Conservation (phyloP, 805 yeast species). For the Yamadazyma tumulicola region DNA sequence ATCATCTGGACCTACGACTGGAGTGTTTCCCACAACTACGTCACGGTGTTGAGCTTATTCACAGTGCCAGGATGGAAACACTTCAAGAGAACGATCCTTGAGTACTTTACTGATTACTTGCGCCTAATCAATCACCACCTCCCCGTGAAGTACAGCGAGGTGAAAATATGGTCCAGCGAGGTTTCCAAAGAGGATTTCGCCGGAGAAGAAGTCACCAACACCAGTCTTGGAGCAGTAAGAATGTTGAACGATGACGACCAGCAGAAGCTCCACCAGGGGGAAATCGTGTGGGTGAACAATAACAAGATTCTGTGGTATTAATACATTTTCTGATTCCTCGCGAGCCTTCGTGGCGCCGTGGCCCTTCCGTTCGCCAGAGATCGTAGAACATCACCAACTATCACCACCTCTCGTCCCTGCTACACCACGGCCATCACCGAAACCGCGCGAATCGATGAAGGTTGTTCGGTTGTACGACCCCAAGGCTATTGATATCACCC, state of each 20-base stretch:
- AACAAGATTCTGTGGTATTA: conserved; percentile 42
- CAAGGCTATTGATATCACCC: conserved; percentile 32
- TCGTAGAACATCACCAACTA: too few species aligned
- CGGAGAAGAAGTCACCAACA: conserved; percentile 19
- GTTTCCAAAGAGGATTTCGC: conserved; percentile 6
- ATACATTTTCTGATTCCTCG: background rate
- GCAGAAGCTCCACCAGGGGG: conserved; percentile 19
- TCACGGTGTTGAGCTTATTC: conserved; percentile 3
- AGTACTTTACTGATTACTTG: conserved; percentile 10
- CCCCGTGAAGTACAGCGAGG: background rate
- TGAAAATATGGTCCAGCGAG: conserved; percentile 30
- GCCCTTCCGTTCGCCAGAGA: too few species aligned
- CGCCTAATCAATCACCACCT: conserved; percentile 3
- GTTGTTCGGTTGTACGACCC: too few species aligned
- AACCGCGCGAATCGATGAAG: too few species aligned
- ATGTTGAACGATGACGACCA: conserved; percentile 25
- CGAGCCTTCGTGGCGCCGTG: too few species aligned
- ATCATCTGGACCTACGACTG: conserved; percentile 40
- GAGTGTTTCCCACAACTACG: conserved; percentile 1
- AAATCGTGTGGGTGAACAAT: conserved; percentile 39
- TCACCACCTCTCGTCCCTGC: too few species aligned
- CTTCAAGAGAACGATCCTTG: conserved; percentile 2
- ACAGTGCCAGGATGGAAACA: conserved; percentile 2
- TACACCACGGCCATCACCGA: too few species aligned
- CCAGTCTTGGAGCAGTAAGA: conserved; percentile 34